Base-by-base conservation (phyloP, 495 filamentous ascomycete species). In the Collariella sp. region DNA sequence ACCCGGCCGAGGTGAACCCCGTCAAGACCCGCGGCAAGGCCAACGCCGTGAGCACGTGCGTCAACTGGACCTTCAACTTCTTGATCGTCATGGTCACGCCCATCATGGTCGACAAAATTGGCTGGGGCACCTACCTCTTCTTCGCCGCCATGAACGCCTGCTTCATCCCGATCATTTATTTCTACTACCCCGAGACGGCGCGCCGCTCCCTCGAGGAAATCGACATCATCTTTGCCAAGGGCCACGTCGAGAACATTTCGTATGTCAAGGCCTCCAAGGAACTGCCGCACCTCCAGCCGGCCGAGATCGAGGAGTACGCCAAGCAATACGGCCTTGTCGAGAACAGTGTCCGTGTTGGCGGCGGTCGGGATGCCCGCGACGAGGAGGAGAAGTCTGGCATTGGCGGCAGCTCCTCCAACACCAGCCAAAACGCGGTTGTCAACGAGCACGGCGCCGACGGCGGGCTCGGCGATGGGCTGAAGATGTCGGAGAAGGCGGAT, bases 61-160 rank as follows among this genome's bases (percentile, higher is more conserved):
- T 77, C 16, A 89, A 91, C 71, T 89, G 86, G 86, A 69, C 88
- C 2, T 89, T 86, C 72, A 89, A 89, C 76, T 90, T 89, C 67
- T 51, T 83, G 12, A 79, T 90, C 38, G 87, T 91, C 53, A 87
- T 89, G 85, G 80, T 89, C 51, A 87, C 85, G 0, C 87, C 87
- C 0, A 78, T 88, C 46, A 85, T 88, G 80, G 68, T 89, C 23
- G 58, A 70, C 41, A 71, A 74, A 48, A 88, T 88, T 50, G 65
- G 74, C 46, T 91, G 86, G 86, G 80, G 83, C 10, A 88, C 84
- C 0, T 91, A 90, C 66, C 75, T 89, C 34, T 86, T 90, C 78
- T 90, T 89, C 64, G 85, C 85, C 6, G 67, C 71, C 34, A 70
- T 86, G 58, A 90, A 91, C 68, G 81, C 76, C 45, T 69, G 69